These are phyloP conservation scores for Hanseniaspora uvarum DNA, from an alignment of 1,139 yeast genomes.

Conservation along the genomic window DNA sequence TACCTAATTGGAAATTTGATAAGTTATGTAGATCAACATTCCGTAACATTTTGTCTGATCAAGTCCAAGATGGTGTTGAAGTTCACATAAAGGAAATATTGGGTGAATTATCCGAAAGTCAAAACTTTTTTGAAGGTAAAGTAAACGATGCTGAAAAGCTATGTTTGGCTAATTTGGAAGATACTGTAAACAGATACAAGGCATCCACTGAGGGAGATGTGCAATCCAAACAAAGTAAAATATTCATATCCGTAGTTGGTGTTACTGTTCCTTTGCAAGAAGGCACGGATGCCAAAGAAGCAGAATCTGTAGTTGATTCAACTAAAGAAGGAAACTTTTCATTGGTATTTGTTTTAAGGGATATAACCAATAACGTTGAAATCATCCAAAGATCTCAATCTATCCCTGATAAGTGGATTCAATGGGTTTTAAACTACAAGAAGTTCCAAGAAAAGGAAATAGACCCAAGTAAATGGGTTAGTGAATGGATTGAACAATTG, in stretches of 20 bases:
- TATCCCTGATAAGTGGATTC: slow-evolving; percentile 80
- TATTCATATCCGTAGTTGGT: slow-evolving; percentile 76
- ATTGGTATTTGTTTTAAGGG: slow-evolving; percentile 65
- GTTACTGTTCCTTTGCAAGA: slow-evolving; percentile 29
- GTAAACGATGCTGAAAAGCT: slow-evolving; percentile 79
- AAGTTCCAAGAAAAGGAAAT: slow-evolving; percentile 37
- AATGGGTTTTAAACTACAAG: slow-evolving; percentile 46
- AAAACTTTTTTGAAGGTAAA: slow-evolving; percentile 58
- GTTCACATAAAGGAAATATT: slow-evolving; percentile 40
- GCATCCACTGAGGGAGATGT: slow-evolving; percentile 18
- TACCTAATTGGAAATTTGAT: slow-evolving; percentile 60
- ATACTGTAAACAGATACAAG: slow-evolving; percentile 39
- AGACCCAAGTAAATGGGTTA: slow-evolving; percentile 94
- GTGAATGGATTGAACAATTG: slow-evolving; percentile 81
- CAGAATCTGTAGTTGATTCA: slow-evolving; percentile 33
- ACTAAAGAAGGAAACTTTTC: slow-evolving; percentile 42
- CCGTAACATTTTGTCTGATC: slow-evolving; percentile 64
- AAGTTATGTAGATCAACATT: slow-evolving; percentile 58
- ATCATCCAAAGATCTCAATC: slow-evolving; percentile 75
- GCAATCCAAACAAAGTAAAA: slow-evolving; percentile 33
- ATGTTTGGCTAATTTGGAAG: slow-evolving; percentile 76
- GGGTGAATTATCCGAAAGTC: slow-evolving; percentile 29
- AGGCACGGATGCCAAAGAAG: slow-evolving; percentile 30
- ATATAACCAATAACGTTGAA: slow-evolving; percentile 64
- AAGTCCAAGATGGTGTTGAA: slow-evolving; percentile 81